Base-by-base conservation (phyloP, 2,329 filamentous ascomycete genomes). In the Trichocomaceae sp. region DNA sequence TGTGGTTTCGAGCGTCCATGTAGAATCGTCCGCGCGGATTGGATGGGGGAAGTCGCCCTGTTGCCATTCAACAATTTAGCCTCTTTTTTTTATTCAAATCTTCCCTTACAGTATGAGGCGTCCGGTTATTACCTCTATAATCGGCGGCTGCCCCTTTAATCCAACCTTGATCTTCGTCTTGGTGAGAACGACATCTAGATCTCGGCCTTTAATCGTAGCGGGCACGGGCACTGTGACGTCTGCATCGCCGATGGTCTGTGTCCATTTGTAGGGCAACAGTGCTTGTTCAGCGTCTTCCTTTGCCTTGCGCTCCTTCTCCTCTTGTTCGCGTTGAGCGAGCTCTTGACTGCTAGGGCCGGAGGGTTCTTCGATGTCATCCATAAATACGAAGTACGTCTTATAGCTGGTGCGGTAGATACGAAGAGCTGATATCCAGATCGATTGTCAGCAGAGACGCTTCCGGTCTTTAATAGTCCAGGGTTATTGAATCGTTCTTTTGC, bases 221-320 rank as follows among this genome's bases (percentile, higher is more conserved):
- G 92, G 87, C 0, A 99, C 83, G 26, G 81, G 77, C 57, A 95
- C 80, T 50, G 81, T 86, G 65, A 97, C 75, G 68, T 96, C 89
- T 58, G 96, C 76, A 68, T 97, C 93, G 63, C 80, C 80, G 69
- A 99, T 96, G 22, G 87, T 91, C 76, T 99, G 93, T 10, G 82
- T 87, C 93, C 93, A 99, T 76, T 95, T 93, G 84, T 99, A 99
- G 0, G 93, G 93, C 42, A 99, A 84, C 22, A 86, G 83, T 42
- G 85, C 87, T 77, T 99, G 93, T 76, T 99, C 93, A 64, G 85
- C 87, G 55, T 82, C 79, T 76, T 99, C 90, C 69, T 86, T 85
- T 59, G 83, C 85, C 65, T 79, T 79, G 61, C 77, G 77, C 63
- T 81, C 81, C 59, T 76, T 77, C 64, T 85, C 81, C 61, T 77